These are phyloP conservation scores for Talaromyces rugulosus DNA, from an alignment of 2,329 filamentous ascomycete species.

Conservation along the genomic window DNA sequence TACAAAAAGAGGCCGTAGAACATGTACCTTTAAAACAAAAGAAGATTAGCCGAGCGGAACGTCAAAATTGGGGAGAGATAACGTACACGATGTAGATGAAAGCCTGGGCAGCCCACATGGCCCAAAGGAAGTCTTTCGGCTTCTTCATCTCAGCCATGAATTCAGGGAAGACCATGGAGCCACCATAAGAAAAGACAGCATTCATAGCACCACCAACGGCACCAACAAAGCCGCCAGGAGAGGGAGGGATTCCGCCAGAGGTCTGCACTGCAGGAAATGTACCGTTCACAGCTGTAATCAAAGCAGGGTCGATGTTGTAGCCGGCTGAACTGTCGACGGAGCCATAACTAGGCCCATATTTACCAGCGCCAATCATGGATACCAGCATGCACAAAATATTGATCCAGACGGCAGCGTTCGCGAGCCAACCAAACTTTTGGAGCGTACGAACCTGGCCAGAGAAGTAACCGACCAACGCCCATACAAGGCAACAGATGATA, in stretches of 20 bases:
- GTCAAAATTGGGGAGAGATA: neutral
- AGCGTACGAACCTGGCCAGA: conserved; percentile 55
- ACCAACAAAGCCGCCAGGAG: conserved; percentile 38
- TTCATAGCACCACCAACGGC: conserved; percentile 50
- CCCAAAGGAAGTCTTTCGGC: conserved; percentile 48
- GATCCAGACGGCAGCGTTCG: conserved; percentile 54
- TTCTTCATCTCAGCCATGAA: conserved; percentile 53
- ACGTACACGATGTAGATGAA: conserved; percentile 38
- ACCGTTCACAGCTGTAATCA: conserved; percentile 25
- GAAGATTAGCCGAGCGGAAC: neutral
- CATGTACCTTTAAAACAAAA: neutral
- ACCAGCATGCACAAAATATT: conserved; percentile 54
- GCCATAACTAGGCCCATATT: conserved; percentile 47
- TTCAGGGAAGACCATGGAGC: conserved; percentile 54
- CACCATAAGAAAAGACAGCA: conserved; percentile 56
- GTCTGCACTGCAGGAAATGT: conserved; percentile 30
- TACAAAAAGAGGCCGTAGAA: conserved; percentile 6
- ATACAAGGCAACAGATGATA: conserved; percentile 49
- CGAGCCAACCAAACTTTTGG: conserved; percentile 52
- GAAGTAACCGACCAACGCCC: conserved; percentile 49
- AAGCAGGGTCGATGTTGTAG: conserved; percentile 17
- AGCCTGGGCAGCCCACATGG: conserved; percentile 39
- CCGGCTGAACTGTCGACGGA: conserved; percentile 23
- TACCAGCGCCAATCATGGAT: conserved; percentile 50
- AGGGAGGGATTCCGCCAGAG: conserved; percentile 35